Conservation (phyloP, 139 green algal species). For the Raphidocelis subcapitata region DNA sequence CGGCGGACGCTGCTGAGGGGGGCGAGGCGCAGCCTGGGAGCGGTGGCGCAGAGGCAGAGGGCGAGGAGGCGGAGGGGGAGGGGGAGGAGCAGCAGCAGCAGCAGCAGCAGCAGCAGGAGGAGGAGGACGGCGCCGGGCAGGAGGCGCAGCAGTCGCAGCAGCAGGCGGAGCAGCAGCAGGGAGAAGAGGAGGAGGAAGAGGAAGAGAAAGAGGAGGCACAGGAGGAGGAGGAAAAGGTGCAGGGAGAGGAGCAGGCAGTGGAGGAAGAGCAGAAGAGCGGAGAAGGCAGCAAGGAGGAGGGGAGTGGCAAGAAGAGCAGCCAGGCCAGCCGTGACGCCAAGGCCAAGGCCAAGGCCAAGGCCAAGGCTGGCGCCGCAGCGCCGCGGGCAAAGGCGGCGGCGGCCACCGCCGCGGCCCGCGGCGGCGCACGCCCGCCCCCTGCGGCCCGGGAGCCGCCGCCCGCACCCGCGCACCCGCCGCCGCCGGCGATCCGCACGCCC, state of each 20-base stretch:
- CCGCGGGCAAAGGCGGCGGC: too few relatives aligned
- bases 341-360: too few relatives aligned
- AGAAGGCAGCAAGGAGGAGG: neutral
- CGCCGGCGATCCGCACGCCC: too few relatives aligned
- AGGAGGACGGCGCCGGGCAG: neutral
- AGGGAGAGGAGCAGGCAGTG: neutral
- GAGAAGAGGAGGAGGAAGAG: neutral
- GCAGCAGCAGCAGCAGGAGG: conserved; percentile 13
- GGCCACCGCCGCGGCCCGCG: too few relatives aligned
- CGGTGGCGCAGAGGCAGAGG: neutral
- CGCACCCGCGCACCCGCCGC: too few relatives aligned
- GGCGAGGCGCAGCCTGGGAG: neutral
- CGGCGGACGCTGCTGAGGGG: too few relatives aligned
- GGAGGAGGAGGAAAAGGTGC: neutral
- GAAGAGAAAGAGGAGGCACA: neutral
- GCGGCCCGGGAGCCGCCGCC: too few relatives aligned
- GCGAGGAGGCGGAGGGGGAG: neutral
- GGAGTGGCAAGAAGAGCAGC: too few relatives aligned
- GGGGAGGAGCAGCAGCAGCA: neutral
- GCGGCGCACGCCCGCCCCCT: too few relatives aligned
- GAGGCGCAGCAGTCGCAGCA: neutral
- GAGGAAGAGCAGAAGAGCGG: conserved; percentile 1
- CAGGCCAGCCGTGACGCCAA: too few relatives aligned
- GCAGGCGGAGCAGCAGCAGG: neutral
- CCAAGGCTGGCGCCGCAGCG: too few relatives aligned